Evolutionary conservation across 2,329 filamentous ascomycete species (phyloP).

Genomic region (Colletotrichum chrysophilum): DNA sequence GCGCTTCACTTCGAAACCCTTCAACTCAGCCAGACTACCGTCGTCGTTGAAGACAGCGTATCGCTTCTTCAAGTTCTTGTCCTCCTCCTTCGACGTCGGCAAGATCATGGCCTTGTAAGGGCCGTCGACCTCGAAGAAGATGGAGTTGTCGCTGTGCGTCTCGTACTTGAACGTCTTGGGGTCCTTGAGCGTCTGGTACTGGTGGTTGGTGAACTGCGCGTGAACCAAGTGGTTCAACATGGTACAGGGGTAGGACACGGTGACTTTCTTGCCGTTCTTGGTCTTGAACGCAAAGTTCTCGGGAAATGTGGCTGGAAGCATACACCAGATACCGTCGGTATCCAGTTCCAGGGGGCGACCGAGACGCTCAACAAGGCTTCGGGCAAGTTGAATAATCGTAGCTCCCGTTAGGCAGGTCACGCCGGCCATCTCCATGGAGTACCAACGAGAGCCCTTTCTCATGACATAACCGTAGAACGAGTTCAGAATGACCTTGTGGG

Average conservation of each 20-base stretch:
- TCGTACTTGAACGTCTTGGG: constrained; percentile 85
- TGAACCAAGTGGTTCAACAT: constrained; percentile 99
- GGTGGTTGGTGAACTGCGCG: constrained; percentile 92
- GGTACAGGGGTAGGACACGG: constrained; percentile 97
- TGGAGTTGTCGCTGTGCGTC: constrained; percentile 97
- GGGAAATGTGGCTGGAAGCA: constrained; percentile 93
- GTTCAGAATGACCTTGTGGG: constrained; percentile 98
- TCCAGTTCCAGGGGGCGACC: constrained; percentile 93
- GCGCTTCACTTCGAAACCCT: constrained; percentile 97
- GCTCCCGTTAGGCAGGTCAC: constrained; percentile 97
- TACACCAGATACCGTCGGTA: constrained; percentile 99
- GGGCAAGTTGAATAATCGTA: constrained; percentile 94
- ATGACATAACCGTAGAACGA: constrained; percentile 99
- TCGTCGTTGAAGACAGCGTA: constrained; percentile 99
- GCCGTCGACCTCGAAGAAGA: constrained; percentile 99
- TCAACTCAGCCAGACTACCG: constrained; percentile 91
- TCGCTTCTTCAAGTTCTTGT: constrained; percentile 99
- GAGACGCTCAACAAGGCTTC: constrained; percentile 90
- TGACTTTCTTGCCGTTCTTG: constrained; percentile 93
- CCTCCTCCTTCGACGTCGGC: constrained; percentile 97
- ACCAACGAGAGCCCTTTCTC: constrained; percentile 98
- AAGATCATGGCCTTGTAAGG: constrained; percentile 98
- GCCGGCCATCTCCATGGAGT: constrained; percentile 99
- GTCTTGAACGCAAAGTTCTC: constrained; percentile 96
- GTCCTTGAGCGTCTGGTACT: constrained; percentile 91